Evolutionary conservation across 495 filamentous ascomycete species (phyloP).

Genomic region (Annulohypoxylon maeteangense): DNA sequence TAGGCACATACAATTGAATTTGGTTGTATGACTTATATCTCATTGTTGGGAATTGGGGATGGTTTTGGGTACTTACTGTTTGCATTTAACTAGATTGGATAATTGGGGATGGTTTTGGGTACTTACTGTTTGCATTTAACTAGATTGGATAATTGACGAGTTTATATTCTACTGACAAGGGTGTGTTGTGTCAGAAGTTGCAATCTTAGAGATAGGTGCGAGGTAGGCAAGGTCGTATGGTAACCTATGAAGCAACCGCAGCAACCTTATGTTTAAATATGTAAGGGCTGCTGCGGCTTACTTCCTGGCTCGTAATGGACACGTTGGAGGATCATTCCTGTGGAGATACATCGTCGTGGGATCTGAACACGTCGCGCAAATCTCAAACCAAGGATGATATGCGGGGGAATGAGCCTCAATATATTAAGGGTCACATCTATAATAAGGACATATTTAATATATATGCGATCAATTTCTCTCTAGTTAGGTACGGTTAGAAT

Average conservation of each 20-base stretch:
- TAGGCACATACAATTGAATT: neutral
- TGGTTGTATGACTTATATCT: neutral
- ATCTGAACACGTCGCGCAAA: conserved; percentile 30
- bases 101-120: neutral
- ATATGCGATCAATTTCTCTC: neutral
- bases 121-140: conserved; percentile 9
- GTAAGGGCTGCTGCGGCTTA: neutral
- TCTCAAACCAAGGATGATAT: conserved; percentile 11
- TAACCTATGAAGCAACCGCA: neutral
- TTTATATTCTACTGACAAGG: too few relatives aligned
- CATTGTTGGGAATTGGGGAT: neutral
- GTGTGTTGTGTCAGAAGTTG: too few relatives aligned
- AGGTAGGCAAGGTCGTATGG: too few relatives aligned
- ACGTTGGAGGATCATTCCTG: conserved; percentile 24
- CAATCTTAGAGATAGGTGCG: too few relatives aligned
- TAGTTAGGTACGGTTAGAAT: neutral
- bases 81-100: neutral
- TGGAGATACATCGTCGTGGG: conserved; percentile 13
- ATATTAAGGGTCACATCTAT: neutral
- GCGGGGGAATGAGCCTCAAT: conserved; percentile 18
- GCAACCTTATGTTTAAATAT: neutral
- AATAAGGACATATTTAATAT: conserved; percentile 5
- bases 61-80: conserved; percentile 5
- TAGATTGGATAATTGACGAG: neutral
- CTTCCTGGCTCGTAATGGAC: conserved; percentile 21